Evolutionary conservation across 352 stramenopile species (phyloP), one percentile per base, ranked within the genome.

Genomic region (Pythium folliculosum): DNA sequence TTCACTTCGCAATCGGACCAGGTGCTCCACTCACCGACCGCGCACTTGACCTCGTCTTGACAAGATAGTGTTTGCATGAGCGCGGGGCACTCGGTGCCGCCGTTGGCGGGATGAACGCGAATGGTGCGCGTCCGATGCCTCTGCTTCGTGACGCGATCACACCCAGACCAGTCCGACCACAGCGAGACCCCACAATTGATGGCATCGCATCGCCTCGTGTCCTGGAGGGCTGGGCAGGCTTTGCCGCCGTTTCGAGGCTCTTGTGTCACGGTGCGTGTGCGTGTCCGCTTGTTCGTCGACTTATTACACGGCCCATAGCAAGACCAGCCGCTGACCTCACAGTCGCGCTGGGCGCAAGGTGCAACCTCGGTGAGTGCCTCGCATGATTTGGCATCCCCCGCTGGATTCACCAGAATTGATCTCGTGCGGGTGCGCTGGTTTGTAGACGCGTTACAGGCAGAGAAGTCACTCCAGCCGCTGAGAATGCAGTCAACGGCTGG

Each of bases 181-280:
- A 60, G 56, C 17, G 72, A 83, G 16, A 90, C 72, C 9, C 77
- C 78, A 44, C 83, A 92, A 58, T 87, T 76, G 14, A 89, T 71
- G 1, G 76, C 71, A 23, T 66, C 54, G 55, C 84, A 92, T 7
- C n/a, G 54, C 5, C 58, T 68, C 0, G 50, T 71, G 21, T 90
- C 78, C 3, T 76, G 50, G 8, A 92, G 76, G n/a, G 58, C 10
- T 4, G 73, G 78, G 38, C 83, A 92, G 13, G 67, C 49, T n/a
- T 78, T 73, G 27, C 84, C 80, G 13, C 74, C 74, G 3, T 78
- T 70, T 17, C 75, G 72, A 4, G 70, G 57, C 12, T 69, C 40
- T 0, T 37, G 60, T 0, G 67, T 67, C 8, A 88, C 44, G 1
- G 48, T 71, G 5, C 84, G 79, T 21, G 74, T 82, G 21, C 77